These are phyloP conservation scores for Ascochyta pisi DNA, from an alignment of 2,329 filamentous ascomycete genomes.

Conservation along the genomic window DNA sequence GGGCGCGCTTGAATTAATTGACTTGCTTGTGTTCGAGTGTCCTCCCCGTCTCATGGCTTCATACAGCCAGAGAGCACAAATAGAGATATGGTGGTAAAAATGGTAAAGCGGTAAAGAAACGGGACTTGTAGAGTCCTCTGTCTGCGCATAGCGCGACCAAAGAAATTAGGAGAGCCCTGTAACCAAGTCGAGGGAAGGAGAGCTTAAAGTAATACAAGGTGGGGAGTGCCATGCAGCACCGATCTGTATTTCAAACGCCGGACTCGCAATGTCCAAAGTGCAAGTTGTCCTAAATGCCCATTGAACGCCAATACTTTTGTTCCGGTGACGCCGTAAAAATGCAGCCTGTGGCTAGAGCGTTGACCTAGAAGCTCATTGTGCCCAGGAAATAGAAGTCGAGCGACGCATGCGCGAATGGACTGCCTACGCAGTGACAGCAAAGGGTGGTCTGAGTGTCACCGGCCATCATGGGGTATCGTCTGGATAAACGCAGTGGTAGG, in stretches of 20 bases:
- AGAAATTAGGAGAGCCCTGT: constrained; percentile 29
- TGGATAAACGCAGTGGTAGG: constrained; percentile 39
- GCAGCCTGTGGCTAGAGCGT: constrained; percentile 41
- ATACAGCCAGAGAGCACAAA: constrained; percentile 25
- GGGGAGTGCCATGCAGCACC: constrained; percentile 45
- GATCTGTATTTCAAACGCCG: constrained; percentile 49
- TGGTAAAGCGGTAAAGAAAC: constrained; percentile 21
- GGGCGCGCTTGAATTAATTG: constrained; percentile 43
- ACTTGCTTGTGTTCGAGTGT: constrained; percentile 43
- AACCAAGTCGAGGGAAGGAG: constrained; percentile 27
- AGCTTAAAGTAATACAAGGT: constrained; percentile 40
- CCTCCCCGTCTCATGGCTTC: constrained; percentile 35
- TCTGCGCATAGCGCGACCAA: constrained; percentile 25
- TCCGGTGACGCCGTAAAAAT: constrained; percentile 52
- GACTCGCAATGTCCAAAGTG: constrained; percentile 38
- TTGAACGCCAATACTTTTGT: constrained; percentile 50
- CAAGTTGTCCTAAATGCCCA: constrained; percentile 42
- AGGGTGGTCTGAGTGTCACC: constrained; percentile 39
- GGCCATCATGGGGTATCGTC: constrained; percentile 44
- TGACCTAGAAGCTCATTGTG: constrained; percentile 24
- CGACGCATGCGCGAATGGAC: constrained; percentile 29
- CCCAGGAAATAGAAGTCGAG: constrained; percentile 31
- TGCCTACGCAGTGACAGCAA: constrained; percentile 35
- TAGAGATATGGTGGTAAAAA: constrained; percentile 25
- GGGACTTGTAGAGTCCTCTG: constrained; percentile 15